Base-by-base conservation (phyloP, 2,329 filamentous ascomycete genomes). In the Aspergillus sp. region DNA sequence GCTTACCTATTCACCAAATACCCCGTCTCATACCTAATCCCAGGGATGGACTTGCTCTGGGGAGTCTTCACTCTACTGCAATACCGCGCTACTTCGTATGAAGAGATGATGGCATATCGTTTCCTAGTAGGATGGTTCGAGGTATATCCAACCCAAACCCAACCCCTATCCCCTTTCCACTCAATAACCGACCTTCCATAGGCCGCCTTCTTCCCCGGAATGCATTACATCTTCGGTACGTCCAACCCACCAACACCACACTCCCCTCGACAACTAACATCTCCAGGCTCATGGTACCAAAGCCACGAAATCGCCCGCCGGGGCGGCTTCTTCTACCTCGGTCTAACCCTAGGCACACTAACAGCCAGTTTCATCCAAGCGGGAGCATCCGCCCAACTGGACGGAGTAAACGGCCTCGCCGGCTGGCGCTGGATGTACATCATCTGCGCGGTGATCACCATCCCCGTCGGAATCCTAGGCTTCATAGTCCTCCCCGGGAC, bases 341-440 rank as follows among this genome's bases (percentile, higher is more conserved):
- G 82, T 0, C 71, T 83, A 0, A 81, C 81, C 0, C 72, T 85
- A 1, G 83, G 83, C 0, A 83, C 81, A 0, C 69, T 85, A 3
- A 85, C 82, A 0, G 81, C 82, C 0, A 82, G 82, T 0, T 71
- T 85, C 13, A 81, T 85, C 55, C 78, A 81, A 63, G 76, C 79
- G 2, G 80, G 76, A 0, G 75, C 80, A 3, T 78, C 76, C 0
- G 64, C 72, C 0, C 68, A 75, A 1, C 72, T 82, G 0, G 73
- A 82, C 38, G 80, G 79, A 1, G 73, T 82, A 4, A 70, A 78
- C 23, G 81, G 81, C 0, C 72, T 83, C 0, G 76, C 76, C 1
- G 82, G 81, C 0, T 84, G 81, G 80, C 72, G 82, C n/a, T 86
- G 84, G 84, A 82, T 86, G 75, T 86, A 85, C 65, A 82, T 84